phyloP scores from a whole-genome alignment of 306 rosid species.

The Rosa rugosa region DNA sequence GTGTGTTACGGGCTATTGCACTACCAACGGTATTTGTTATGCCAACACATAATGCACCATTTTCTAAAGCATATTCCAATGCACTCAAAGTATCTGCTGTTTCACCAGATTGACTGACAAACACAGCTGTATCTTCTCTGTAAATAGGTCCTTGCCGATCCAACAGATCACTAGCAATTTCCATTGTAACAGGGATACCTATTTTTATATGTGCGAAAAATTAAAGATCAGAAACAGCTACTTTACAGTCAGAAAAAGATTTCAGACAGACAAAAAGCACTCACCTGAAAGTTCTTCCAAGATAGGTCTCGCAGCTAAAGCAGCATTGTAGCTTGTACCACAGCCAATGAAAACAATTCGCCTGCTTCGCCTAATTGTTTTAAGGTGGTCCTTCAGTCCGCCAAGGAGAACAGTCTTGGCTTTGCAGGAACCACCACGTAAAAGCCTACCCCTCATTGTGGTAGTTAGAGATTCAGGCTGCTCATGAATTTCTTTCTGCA shows the following conservation, averaged over 20 bases:
- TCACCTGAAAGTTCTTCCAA: constrained; percentile 97
- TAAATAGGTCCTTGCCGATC: constrained; percentile 95
- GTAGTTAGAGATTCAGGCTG: constrained; percentile 94
- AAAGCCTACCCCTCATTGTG: constrained; percentile 97
- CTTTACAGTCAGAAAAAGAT: constrained; percentile 21
- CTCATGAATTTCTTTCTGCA: constrained; percentile 99
- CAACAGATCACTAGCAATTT: constrained; percentile 96
- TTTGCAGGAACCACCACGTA: constrained; percentile 71
- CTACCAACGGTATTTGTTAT: constrained; percentile 94
- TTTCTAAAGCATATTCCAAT: constrained; percentile 87
- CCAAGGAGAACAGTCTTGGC: constrained; percentile 87
- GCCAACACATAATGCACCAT: constrained; percentile 96
- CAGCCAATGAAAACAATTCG: constrained; percentile 90
- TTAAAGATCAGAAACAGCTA: constrained; percentile 7
- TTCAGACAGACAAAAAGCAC: constrained; percentile 31
- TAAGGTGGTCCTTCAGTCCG: constrained; percentile 94
- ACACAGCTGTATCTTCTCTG: constrained; percentile 94
- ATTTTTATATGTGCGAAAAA: constrained; percentile 32
- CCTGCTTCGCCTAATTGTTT: constrained; percentile 96
- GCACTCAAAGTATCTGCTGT: constrained; percentile 94
- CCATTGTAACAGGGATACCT: constrained; percentile 99
- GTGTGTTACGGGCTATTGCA: constrained; percentile 91
- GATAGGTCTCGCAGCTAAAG: constrained; percentile 95
- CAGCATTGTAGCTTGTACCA: constrained; percentile 99
- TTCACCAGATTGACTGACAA: constrained; percentile 99